phyloP scores from a whole-genome alignment of 2,329 filamentous ascomycete species.

The Beauveria medogensis region DNA sequence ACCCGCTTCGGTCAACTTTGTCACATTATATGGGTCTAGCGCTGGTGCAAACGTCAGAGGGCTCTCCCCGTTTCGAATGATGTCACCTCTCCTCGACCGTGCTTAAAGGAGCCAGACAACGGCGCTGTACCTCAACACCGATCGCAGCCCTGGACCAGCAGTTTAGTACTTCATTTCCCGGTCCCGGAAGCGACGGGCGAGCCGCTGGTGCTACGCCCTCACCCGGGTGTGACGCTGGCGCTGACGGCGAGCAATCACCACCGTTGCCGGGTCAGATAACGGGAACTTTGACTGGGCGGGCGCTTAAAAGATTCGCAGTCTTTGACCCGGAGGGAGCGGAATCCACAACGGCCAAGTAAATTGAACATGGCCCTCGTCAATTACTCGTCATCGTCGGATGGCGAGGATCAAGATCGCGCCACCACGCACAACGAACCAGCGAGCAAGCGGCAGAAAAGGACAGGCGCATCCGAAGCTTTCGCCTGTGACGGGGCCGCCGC shows the following conservation, averaged over 20 bases:
- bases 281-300: background rate
- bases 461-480: background rate
- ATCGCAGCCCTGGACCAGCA: background rate
- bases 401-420: constrained; percentile 5
- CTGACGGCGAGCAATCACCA: background rate
- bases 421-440: background rate
- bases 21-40: background rate
- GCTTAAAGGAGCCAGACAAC: background rate
- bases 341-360: background rate
- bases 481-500: background rate
- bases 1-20: background rate
- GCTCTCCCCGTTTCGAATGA: background rate
- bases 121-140: background rate
- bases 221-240: background rate
- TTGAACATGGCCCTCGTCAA: constrained; percentile 52
- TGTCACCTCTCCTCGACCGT: background rate
- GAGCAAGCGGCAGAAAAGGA: background rate
- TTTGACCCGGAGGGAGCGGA: background rate
- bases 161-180: background rate
- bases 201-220: background rate
- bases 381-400: constrained; percentile 44
- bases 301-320: background rate
- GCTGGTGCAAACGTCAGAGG: background rate
- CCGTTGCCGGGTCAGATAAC: no score
- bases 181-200: background rate